Evolutionary conservation across 345 rosid species (phyloP).

Genomic region (rapeseed (Brassica napus)): DNA sequence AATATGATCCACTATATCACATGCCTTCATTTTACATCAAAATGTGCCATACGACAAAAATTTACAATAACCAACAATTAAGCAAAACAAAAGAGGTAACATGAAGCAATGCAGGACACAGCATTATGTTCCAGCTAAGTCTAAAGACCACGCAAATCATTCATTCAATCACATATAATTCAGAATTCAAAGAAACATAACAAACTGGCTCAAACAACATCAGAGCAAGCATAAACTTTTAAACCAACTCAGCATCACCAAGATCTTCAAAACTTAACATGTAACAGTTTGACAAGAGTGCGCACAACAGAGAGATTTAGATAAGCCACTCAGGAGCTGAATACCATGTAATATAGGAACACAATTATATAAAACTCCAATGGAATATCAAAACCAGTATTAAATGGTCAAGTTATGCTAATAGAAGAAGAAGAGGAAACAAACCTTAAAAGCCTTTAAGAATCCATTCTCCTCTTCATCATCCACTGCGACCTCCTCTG

Average conservation of each 20-base stretch:
- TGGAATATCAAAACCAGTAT: not conserved
- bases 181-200: conserved; percentile 7
- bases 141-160: conserved; percentile 2
- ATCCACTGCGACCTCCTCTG: conserved; percentile 80
- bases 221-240: not conserved
- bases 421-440: not conserved
- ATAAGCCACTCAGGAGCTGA: not conserved
- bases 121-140: conserved; percentile 12
- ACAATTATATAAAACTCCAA: not conserved
- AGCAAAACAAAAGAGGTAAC: conserved; percentile 5
- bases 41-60: not conserved
- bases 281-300: not conserved
- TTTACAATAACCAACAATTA: not conserved
- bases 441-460: conserved; percentile 98
- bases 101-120: conserved; percentile 2
- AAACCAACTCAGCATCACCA: conserved; percentile 4
- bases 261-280: conserved; percentile 11
- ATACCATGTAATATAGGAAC: too few species aligned
- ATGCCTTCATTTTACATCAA: not conserved
- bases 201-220: conserved; percentile 21
- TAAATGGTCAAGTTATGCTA: not conserved
- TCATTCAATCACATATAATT: not conserved
- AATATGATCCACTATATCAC: not conserved
- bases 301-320: not conserved
- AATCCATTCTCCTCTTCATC: conserved; percentile 97